These are phyloP conservation scores for Thelephora ganbajun DNA, from an alignment of 768 basidiomycete species.

Conservation along the genomic window DNA sequence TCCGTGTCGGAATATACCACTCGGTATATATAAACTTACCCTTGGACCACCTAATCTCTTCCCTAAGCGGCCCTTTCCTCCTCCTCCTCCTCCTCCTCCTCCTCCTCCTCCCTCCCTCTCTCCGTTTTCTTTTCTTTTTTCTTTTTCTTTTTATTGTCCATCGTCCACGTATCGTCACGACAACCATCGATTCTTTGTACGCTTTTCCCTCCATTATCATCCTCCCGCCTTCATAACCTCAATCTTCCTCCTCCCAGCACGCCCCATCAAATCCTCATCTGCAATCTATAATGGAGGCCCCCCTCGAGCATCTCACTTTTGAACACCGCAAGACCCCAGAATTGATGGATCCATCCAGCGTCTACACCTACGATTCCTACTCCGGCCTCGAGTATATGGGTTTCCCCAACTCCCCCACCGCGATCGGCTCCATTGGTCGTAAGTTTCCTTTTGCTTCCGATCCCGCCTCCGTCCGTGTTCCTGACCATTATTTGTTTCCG, in stretches of 20 bases:
- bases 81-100: constrained; percentile 10
- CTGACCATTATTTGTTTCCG: constrained; percentile 6
- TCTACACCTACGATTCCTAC: constrained; percentile 30
- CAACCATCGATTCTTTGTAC: constrained; percentile 6
- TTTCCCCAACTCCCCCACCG: constrained; percentile 53
- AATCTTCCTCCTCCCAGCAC: neutral
- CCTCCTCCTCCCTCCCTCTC: no score
- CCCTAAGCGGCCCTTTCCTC: constrained; percentile 8
- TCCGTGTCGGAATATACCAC: no score
- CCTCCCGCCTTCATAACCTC: constrained; percentile 4
- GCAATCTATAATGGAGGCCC: constrained; percentile 28
- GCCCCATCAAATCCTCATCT: constrained; percentile 1
- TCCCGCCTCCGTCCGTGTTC: constrained; percentile 1
- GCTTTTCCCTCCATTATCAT: constrained; percentile 10
- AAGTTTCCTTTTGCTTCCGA: constrained; percentile 20
- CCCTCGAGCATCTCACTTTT: constrained; percentile 27
- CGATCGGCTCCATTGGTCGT: constrained; percentile 48
- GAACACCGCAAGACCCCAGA: constrained; percentile 36
- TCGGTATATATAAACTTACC: neutral
- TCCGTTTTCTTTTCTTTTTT: constrained; percentile 9
- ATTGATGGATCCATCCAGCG: constrained; percentile 30
- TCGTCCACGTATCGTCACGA: constrained; percentile 4
- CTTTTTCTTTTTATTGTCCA: constrained; percentile 9
- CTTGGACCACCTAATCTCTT: constrained; percentile 4
- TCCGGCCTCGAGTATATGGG: constrained; percentile 47